Percentiles rank a stretch among this genome's conserved stretches.
These are phyloP conservation scores for Thraustochytrium sp. DNA, from an alignment of 352 stramenopile genomes.

Conservation along the genomic window DNA sequence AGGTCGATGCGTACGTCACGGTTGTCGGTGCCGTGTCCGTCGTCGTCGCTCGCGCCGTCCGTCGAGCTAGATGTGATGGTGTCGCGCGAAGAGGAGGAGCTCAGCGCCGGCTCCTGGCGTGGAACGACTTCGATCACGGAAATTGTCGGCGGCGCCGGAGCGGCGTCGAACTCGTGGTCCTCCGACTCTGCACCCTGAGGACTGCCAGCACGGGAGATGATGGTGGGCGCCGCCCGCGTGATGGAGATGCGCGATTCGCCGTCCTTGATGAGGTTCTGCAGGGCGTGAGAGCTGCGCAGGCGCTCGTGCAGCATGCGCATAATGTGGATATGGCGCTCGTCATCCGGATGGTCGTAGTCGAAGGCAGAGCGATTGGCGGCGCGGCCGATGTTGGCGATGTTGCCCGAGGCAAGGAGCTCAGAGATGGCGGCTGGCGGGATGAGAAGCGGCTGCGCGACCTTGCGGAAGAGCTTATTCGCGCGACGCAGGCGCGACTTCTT, in stretches of 20 bases:
- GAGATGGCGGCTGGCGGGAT: conserved; percentile 18
- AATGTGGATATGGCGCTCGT: background rate
- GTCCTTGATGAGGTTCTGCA: background rate
- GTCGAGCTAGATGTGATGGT: no score
- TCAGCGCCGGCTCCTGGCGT: no score
- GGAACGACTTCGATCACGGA: no score
- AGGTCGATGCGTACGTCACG: no score
- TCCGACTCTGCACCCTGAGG: background rate
- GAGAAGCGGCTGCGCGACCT: conserved; percentile 9
- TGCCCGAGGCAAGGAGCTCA: background rate
- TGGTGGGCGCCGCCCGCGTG: background rate
- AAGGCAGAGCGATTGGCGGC: conserved; percentile 1
- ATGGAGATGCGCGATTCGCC: background rate
- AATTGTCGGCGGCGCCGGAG: no score
- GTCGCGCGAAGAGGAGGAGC: no score
- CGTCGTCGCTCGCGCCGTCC: no score
- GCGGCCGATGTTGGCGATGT: conserved; percentile 6
- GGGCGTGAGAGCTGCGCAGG: no score
- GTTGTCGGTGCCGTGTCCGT: no score
- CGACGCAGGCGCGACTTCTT: conserved; percentile 12
- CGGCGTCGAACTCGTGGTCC: no score
- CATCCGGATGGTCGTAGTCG: conserved; percentile 33
- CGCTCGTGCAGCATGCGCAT: background rate
- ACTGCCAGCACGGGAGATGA: background rate
- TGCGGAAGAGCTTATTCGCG: conserved; percentile 25